Evolutionary conservation across 352 stramenopile genomes (phyloP), one percentile per base, ranked within the genome.

Genomic region (Phytophthora idaei): DNA sequence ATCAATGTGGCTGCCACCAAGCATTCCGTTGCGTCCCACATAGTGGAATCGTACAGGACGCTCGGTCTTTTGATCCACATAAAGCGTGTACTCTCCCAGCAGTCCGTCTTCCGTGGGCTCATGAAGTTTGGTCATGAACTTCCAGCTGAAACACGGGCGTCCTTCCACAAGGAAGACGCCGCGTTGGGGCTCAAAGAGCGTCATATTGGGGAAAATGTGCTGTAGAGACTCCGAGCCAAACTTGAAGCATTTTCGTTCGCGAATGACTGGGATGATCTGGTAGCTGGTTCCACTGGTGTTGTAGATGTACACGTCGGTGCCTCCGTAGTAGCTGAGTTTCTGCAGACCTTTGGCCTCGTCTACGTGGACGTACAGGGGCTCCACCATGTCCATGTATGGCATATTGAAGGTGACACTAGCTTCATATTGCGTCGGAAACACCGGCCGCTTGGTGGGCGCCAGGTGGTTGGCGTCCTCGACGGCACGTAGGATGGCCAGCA

Each of bases 281-380:
- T 92, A 96, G 47, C 85, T 93, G 15, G 76, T 62, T n/a, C 84
- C 85, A 21, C 69, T 86, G 5, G 69, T 81, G 73, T 97, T 95
- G 72, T 89, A 94, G 49, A 95, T 93, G 77, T 91, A 96, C 57
- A 92, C 82, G 64, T 96, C 86, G 39, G 87, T 92, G 56, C 85
- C 90, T 57, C 89, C 90, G 56, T 96, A 96, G 77, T 93, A 97
- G 70, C 85, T 94, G 48, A 96, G 73, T 58, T 93, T 93, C 72
- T 96, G 86, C 7, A 93, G 73, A 1, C 88, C 86, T 25, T 81
- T 85, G 5, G 44, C 41, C 56, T 88, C 85, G 57, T 96, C 83
- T 34, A 94, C 74, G 51, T 96, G 86, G 11, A 94, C 88, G 66
- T 94, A 95, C 25, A 97, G 69, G 5, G 90, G 90, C 68, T 97